A percentile compares a stretch with the other conserved stretches of the same genome.
Evolutionary conservation across 192 early-diverging fungal genomes (phyloP).

Genomic region (Podila epigama): DNA sequence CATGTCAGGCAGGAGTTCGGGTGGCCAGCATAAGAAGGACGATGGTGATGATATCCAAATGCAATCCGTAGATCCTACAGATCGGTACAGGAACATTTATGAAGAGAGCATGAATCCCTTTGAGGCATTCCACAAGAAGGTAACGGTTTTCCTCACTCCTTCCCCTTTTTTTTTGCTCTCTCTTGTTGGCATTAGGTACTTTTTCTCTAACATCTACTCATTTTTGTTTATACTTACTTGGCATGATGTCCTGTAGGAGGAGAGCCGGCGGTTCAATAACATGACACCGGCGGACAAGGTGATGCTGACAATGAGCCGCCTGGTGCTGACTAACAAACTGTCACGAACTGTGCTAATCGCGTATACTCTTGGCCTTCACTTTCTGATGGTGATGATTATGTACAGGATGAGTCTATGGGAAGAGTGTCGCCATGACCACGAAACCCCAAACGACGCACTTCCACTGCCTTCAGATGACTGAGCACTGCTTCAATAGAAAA

Average conservation of each 20-base stretch:
- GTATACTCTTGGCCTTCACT: conserved; percentile 77
- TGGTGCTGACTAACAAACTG: conserved; percentile 74
- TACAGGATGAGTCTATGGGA: conserved; percentile 71
- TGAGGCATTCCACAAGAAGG: conserved; percentile 76
- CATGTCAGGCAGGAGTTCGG: not conserved
- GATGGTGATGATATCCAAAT: conserved; percentile 40
- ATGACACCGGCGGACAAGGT: conserved; percentile 82
- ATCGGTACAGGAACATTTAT: conserved; percentile 81
- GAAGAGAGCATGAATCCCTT: conserved; percentile 93
- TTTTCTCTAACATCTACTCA: not conserved
- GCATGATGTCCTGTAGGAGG: conserved; percentile 55
- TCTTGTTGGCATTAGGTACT: not conserved
- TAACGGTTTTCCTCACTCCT: not conserved
- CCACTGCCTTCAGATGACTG: conserved; percentile 34
- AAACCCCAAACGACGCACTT: conserved; percentile 53
- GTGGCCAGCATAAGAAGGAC: conserved; percentile 34
- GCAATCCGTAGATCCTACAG: conserved; percentile 57
- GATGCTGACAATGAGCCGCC: conserved; percentile 65
- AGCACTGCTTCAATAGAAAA: not conserved
- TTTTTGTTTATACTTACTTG: too few species aligned
- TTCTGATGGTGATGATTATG: conserved; percentile 79
- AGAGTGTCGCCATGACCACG: conserved; percentile 70
- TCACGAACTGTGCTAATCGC: conserved; percentile 69
- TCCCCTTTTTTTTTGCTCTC: not conserved
- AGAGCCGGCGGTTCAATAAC: conserved; percentile 68